Evolutionary conservation across 768 basidiomycete genomes (phyloP), one percentile per base, ranked within the genome.

Genomic region (Dentipellis sp.): DNA sequence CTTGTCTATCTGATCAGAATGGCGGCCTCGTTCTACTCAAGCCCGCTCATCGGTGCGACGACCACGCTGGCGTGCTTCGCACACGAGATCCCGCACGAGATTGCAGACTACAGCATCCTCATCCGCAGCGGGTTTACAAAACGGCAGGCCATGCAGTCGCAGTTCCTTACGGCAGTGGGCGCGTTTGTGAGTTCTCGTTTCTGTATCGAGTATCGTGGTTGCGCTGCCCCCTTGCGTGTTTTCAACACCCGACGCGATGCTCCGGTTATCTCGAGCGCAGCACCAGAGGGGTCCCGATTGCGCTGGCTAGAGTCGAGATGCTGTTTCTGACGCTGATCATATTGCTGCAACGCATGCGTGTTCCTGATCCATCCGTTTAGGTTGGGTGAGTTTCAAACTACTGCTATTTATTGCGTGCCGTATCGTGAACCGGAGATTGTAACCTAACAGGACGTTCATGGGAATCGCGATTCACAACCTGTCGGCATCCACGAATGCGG

Each of bases 11-110:
- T 36, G 50, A 37, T 55, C 62, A 92, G 91, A 35, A 93, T 95
- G 89, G 88, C 91, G 14, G 92, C 93, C 53, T 92, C 91, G n/a
- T 95, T 94, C 75, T 94, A 94, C 68, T 91, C 91, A n/a, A 91
- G 89, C 36, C 93, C 93, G 3, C 74, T 93, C 56, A 91, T 95
- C 59, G 93, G 93, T 45, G 92, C 93, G 37, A 94, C 92, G 45
- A 94, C 92, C 2, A 93, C 92, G n/a, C 78, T 95, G 48, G 93
- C 93, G 22, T 94, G 92, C 66, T 95, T 94, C 65, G 91, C 90
- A 2, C 91, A 95, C 68, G 92, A 95, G 71, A 94, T 95, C 53
- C 93, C 93, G 16, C 92, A 95, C 65, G 91, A 95, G 76, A 94
- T 95, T 59, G 93, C 92, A n/a, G 93, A 94, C 68, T 94, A 94